phyloP scores from a whole-genome alignment of 2,329 filamentous ascomycete species.

The Aspergillus aculeatinus region DNA sequence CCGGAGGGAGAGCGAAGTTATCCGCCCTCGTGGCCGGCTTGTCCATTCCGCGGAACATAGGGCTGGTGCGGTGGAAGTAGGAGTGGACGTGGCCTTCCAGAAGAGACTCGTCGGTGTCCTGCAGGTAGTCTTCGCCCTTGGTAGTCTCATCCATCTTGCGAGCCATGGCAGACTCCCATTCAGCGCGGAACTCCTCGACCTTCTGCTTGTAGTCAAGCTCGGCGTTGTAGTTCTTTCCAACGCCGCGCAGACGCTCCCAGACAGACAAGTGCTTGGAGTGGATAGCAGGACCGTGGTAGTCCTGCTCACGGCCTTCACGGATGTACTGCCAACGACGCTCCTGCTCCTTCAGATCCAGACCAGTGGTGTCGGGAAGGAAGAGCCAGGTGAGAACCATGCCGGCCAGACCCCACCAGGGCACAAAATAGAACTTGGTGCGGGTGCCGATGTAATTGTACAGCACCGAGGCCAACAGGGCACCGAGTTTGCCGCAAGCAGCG shows the following conservation, averaged over 20 bases:
- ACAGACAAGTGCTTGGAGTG: slow-evolving; percentile 84
- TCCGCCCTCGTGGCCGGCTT: slow-evolving; percentile 28
- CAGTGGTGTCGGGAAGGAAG: slow-evolving; percentile 95
- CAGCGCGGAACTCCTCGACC: slow-evolving; percentile 74
- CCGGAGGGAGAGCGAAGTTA: slow-evolving; percentile 35
- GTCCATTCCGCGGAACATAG: slow-evolving; percentile 43
- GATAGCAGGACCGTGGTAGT: slow-evolving; percentile 92
- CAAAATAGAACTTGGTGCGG: slow-evolving; percentile 82
- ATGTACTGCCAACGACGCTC: slow-evolving; percentile 91
- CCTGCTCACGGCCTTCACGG: slow-evolving; percentile 69
- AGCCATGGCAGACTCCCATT: slow-evolving; percentile 53
- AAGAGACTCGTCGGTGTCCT: slow-evolving; percentile 47
- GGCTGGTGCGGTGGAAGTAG: slow-evolving; percentile 55
- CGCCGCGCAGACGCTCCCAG: slow-evolving; percentile 79
- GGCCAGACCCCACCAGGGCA: slow-evolving; percentile 90
- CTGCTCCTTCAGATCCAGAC: slow-evolving; percentile 94
- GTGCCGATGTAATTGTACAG: slow-evolving; percentile 93
- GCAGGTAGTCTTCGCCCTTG: slow-evolving; percentile 29
- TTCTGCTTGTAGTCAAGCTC: slow-evolving; percentile 79
- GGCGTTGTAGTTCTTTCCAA: slow-evolving; percentile 79
- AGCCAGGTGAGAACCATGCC: slow-evolving; percentile 79
- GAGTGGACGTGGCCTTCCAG: slow-evolving; percentile 51
- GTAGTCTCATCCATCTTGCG: slow-evolving; percentile 53
- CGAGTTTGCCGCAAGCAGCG: slow-evolving; percentile 85
- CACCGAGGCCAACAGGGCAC: slow-evolving; percentile 81